Base-by-base conservation (phyloP, 495 filamentous ascomycete species). In the Hypoxylon trugodes region DNA sequence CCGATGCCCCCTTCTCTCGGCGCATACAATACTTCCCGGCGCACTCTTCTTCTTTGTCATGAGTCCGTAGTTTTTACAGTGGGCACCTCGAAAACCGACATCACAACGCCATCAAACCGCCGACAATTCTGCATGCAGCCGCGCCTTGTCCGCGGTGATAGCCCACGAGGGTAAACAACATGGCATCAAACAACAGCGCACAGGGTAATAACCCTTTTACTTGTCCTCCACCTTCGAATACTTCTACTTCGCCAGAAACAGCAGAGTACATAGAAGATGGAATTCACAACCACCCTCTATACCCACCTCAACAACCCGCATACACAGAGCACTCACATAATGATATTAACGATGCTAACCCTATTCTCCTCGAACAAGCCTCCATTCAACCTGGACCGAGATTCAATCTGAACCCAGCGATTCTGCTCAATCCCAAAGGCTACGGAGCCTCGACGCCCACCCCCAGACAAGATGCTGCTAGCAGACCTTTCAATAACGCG, bases 361-460 rank as follows among this genome's bases (percentile, higher is more conserved):
- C 38, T 35, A 0, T 18, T 26, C 16, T 37, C 7, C 43, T 28
- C 18, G 5, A 30, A 30, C 45, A 43, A 73, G 70, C 54, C 36
- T 59, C 63, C 13, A 41, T 63, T 36, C 70, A 52, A 22, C 68
- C 55, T 47, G 68, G 68, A 53, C 38, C 53, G 41, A 51, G 56
- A 49, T 61, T 68, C 19, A 38, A 61, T n/a, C 71, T 75, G 56
- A 70, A 74, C 43, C 70, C 76, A 32, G 69, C 73, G 9, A 58
- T 62, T 16, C 58, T 80, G 1, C 68, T 80, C 19, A 75, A 78
- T 38, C 78, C 78, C 25, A 73, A 71, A 25, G 68, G 68, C 36
- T 59, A 59, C 45, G 46, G 45, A 6, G 28, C 65, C 21, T n/a
- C 61, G 5, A 15, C 56, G 18, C 38, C 38, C 7, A 30, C 63